Percentiles rank a stretch among this genome's conserved stretches.
phyloP scores from a whole-genome alignment of 2,329 filamentous ascomycete genomes.

The Colletotrichum costaricense region DNA sequence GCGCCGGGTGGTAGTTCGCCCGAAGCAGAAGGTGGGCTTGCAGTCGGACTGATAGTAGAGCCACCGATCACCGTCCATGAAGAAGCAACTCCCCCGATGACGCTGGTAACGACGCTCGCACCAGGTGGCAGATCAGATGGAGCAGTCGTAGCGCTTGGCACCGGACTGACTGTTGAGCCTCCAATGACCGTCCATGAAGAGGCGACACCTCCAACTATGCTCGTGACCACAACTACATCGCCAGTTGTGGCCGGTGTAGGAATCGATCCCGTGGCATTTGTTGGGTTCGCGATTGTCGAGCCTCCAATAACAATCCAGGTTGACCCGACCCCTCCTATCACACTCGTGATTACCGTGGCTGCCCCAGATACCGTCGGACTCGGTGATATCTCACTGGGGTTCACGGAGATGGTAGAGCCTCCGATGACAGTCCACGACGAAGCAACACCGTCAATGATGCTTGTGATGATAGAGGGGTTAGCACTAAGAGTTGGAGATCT shows the following conservation, averaged over 20 bases:
- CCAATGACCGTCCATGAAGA: constrained; percentile 8
- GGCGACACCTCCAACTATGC: background rate
- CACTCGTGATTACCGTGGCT: constrained; percentile 4
- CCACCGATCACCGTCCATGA: constrained; percentile 14
- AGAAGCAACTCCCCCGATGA: background rate
- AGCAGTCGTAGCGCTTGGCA: background rate
- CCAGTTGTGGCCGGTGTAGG: background rate
- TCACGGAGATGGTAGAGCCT: background rate
- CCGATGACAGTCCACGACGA: background rate
- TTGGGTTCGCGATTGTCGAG: background rate
- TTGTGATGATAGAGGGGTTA: background rate
- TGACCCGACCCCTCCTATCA: background rate
- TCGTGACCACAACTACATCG: background rate
- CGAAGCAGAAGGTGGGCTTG: background rate
- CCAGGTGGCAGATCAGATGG: background rate
- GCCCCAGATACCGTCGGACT: background rate
- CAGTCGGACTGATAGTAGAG: background rate
- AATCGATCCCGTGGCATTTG: background rate
- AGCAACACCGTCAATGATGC: background rate
- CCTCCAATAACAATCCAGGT: background rate
- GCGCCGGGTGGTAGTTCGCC: background rate
- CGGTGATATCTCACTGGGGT: background rate
- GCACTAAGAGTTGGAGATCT: background rate
- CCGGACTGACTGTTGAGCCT: background rate
- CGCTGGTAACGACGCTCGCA: background rate